Percentiles rank a stretch among this genome's conserved stretches.
Evolutionary conservation across 2,329 filamentous ascomycete species (phyloP).

Genomic region (Lasiodiplodia citricola): DNA sequence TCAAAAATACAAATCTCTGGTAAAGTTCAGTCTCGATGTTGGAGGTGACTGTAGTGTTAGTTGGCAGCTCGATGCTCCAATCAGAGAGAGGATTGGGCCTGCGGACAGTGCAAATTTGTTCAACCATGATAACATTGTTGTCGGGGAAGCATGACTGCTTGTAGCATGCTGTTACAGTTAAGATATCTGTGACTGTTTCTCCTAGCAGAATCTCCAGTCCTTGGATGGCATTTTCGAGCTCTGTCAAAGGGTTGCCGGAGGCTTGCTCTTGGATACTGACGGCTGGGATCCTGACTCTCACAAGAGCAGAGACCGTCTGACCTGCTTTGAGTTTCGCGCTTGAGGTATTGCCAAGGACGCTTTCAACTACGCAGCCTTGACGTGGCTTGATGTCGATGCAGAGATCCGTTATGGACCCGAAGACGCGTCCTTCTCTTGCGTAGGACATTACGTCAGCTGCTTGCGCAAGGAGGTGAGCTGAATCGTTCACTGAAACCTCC

Average conservation of each 20-base stretch:
- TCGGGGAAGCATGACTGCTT: constrained; percentile 40
- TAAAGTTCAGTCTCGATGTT: constrained; percentile 28
- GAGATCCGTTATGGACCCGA: constrained; percentile 26
- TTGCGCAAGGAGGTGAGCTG: constrained; percentile 7
- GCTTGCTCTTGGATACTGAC: background rate
- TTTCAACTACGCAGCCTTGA: constrained; percentile 23
- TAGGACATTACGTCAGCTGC: constrained; percentile 14
- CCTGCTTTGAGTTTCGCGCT: constrained; percentile 23
- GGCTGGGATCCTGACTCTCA: constrained; percentile 26
- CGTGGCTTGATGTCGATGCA: constrained; percentile 24
- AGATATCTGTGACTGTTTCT: constrained; percentile 27
- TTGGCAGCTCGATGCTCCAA: constrained; percentile 35
- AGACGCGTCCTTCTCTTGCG: constrained; percentile 15
- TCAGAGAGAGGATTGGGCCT: constrained; percentile 39
- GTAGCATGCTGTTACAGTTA: constrained; percentile 39
- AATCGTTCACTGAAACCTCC: constrained; percentile 8
- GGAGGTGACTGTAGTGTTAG: constrained; percentile 10
- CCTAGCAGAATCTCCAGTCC: constrained; percentile 31
- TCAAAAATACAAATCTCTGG: constrained; percentile 30
- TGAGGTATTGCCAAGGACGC: constrained; percentile 23
- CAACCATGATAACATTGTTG: constrained; percentile 37
- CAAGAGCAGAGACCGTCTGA: constrained; percentile 26
- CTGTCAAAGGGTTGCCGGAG: background rate
- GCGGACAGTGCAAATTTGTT: constrained; percentile 36
- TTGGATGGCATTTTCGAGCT: constrained; percentile 26